Base-by-base conservation (phyloP, 257 asterid genomes). In the Penstemon barbatus region DNA sequence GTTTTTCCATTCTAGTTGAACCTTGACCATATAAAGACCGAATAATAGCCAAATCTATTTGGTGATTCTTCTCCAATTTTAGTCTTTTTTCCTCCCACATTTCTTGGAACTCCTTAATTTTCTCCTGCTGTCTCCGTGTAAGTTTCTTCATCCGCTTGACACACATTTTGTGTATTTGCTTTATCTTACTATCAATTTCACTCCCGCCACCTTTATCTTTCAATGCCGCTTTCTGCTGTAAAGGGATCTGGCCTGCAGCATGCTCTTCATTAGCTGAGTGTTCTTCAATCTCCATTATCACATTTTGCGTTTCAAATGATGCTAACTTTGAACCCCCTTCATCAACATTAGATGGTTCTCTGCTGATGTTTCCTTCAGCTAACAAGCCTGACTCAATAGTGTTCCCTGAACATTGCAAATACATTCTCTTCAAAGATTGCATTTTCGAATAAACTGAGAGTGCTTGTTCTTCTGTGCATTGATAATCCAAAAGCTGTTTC, bases 401-500 rank as follows among this genome's bases (percentile, higher is more conserved):
- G 37, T 63, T 74, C 63, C 64, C 77, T 48, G 73, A 11, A 50
- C 59, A 58, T 71, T 60, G 79, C 76, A 79, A 70, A 74, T 77
- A 81, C 72, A 64, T 70, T 70, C 60, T 80, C 85, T 81, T 85
- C 72, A 87, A 75, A 61, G 73, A 44, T 45, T 83, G 82, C 82
- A 86, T 71, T 77, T 77, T 85, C 48, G 40, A 33, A 80, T 81
- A 87, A 58, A 85, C 88, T 6, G 76, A 63, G 71, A n/a, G 46
- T 36, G 69, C 86, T 49, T 79, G 75, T 55, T 83, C 91, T 81
- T 83, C 88, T 40, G 87, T 81, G 77, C 95, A 87, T 65, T 80
- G 80, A 79, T 85, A 87, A 66, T 74, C 48, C 70, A 87, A 74
- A 66, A 63, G 74, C 40, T 78, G 80, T 67, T 80, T 83, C 2